phyloP scores from a whole-genome alignment of 2,329 filamentous ascomycete genomes.

The Parascedosporium putredinis region DNA sequence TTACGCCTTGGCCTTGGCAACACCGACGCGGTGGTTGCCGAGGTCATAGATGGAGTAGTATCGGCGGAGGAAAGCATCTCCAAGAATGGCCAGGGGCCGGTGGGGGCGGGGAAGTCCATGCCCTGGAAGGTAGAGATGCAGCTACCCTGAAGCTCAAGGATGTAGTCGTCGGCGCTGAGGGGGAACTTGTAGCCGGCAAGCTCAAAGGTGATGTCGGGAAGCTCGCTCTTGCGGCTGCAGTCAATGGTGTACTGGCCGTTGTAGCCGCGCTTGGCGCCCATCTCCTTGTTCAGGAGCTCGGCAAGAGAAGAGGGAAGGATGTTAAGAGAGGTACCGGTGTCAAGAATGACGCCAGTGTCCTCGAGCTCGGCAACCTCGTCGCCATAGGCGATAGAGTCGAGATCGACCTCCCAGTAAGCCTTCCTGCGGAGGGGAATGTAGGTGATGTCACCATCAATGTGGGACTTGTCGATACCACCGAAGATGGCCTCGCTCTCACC shows the following conservation, averaged over 20 bases:
- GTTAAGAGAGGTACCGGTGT: slow-evolving; percentile 97
- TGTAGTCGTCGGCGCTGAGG: slow-evolving; percentile 83
- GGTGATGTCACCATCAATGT: slow-evolving; percentile 75
- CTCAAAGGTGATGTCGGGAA: slow-evolving; percentile 87
- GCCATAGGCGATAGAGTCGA: slow-evolving; percentile 84
- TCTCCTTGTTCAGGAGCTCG: slow-evolving; percentile 94
- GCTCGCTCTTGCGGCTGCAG: slow-evolving; percentile 68
- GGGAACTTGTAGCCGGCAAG: slow-evolving; percentile 88
- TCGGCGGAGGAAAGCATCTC: slow-evolving; percentile 73
- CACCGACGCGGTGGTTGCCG: slow-evolving; percentile 76
- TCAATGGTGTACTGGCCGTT: slow-evolving; percentile 95
- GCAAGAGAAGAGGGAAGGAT: slow-evolving; percentile 84
- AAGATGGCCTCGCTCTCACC: slow-evolving; percentile 81
- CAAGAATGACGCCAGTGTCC: slow-evolving; percentile 89
- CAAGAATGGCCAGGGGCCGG: slow-evolving; percentile 86
- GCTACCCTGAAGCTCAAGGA: slow-evolving; percentile 86
- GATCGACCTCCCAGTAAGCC: slow-evolving; percentile 99
- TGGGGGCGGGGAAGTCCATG: slow-evolving; percentile 82
- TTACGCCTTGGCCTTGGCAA: slow-evolving; percentile 64
- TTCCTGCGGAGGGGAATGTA: slow-evolving; percentile 94
- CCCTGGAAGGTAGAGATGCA: slow-evolving; percentile 98
- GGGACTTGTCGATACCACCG: slow-evolving; percentile 73
- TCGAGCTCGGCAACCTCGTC: slow-evolving; percentile 80
- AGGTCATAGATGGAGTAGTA: slow-evolving; percentile 97
- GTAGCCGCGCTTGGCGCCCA: slow-evolving; percentile 95